Base-by-base conservation (phyloP, 176 grass and related monocot genomes). In the Puya raimondii region DNA sequence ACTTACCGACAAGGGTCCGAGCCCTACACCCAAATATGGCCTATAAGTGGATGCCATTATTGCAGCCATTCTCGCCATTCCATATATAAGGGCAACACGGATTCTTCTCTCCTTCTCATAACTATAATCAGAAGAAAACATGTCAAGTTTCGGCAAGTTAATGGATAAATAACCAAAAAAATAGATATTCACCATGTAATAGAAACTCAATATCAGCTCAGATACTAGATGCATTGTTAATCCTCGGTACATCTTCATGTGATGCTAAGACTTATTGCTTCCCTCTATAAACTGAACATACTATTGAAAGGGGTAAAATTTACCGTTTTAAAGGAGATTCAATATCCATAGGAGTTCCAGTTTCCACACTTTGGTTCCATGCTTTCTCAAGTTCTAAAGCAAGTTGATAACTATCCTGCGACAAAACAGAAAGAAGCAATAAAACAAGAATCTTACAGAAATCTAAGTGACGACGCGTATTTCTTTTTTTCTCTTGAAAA, bases 41-140 rank as follows among this genome's bases (percentile, higher is more conserved):
- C 89, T 85, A 23, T 99, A 99, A 78, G 94, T 99, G 22, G 89
- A 82, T 75, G 94, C 94, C 94, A 99, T 99, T 73, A 85, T 90
- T 69, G 94, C 94, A 72, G 94, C 94, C 94, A 99, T 99, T 80
- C 94, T 83, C 80, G 94, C 89, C 82, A 99, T 85, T 71, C 89
- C 94, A 77, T 99, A 88, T 85, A 99, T 90, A 78, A 99, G 16
- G 70, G 94, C 87, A 66, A 99, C 94, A 52, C 94, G 94, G 12
- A 93, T 79, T 66, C 78, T 92, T 88, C 94, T 90, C 75, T 99
- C 89, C 13, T 81, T 79, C 73, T 99, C 94, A 81, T 99, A 99
- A 51, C 94, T 99, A 50, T 72, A 86, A 42, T 56, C 26, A 57
- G 79, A 84, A 17, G n/a, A 59, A 17, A 59, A 4, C 54, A 59